Conservation (phyloP, 2,329 filamentous ascomycete genomes). For the Nemania sp. region DNA sequence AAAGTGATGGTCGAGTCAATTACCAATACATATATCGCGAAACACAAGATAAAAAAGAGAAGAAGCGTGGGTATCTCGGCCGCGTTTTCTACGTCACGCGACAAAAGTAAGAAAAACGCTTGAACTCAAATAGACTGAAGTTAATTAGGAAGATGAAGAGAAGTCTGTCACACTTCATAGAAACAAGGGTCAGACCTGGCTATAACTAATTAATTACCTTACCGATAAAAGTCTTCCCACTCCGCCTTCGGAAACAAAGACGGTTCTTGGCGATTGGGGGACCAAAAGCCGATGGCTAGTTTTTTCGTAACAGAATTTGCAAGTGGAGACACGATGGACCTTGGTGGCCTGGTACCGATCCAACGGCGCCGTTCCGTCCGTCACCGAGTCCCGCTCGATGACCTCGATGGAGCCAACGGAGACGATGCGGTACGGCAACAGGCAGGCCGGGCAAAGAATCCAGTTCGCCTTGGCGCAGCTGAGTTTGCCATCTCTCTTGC, state of each 20-base stretch:
- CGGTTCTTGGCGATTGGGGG: constrained; percentile 10
- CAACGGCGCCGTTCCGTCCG: constrained; percentile 33
- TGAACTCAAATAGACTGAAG: not conserved
- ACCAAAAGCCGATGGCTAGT: constrained; percentile 6
- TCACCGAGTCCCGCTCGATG: constrained; percentile 24
- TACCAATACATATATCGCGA: constrained; percentile 17
- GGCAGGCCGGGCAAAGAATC: constrained; percentile 19
- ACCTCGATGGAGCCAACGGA: constrained; percentile 29
- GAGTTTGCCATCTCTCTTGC: not conserved
- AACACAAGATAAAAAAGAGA: too few species aligned
- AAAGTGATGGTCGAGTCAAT: constrained; percentile 7
- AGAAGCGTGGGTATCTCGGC: not conserved
- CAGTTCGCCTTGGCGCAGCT: too few species aligned
- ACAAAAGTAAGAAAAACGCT: not conserved
- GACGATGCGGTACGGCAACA: constrained; percentile 27
- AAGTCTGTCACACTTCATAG: not conserved
- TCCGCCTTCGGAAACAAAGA: constrained; percentile 33
- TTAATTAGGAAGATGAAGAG: not conserved
- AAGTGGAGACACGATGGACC: constrained; percentile 14
- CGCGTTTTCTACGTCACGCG: constrained; percentile 6
- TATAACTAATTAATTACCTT: not conserved
- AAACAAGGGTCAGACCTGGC: not conserved
- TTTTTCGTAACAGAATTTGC: constrained; percentile 2
- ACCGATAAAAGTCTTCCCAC: constrained; percentile 17
- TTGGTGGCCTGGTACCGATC: constrained; percentile 22